These are phyloP conservation scores for Massarina eburnea DNA, from an alignment of 2,329 filamentous ascomycete genomes.

Conservation along the genomic window DNA sequence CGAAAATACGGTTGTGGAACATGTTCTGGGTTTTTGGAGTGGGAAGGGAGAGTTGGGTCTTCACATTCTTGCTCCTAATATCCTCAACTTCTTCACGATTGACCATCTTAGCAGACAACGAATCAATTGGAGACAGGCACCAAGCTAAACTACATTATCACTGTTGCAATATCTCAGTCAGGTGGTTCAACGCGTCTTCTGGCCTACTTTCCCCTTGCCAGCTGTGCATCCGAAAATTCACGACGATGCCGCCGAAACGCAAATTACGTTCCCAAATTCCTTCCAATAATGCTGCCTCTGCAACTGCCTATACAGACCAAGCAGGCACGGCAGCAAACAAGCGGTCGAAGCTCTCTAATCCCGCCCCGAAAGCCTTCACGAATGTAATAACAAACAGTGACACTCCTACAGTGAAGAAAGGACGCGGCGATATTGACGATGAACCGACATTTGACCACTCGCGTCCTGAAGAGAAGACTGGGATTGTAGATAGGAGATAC, in stretches of 20 bases:
- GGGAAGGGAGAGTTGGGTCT: not conserved
- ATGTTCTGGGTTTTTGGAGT: not conserved
- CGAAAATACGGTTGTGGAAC: not conserved
- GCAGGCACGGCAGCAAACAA: conserved; percentile 40
- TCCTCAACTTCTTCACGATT: not conserved
- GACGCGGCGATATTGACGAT: conserved; percentile 15
- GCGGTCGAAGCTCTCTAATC: conserved; percentile 37
- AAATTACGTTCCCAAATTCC: conserved; percentile 24
- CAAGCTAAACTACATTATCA: not conserved
- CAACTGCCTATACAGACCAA: conserved; percentile 37
- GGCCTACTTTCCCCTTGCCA: not conserved
- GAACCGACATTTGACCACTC: conserved; percentile 37
- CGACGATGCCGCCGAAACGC: conserved; percentile 38
- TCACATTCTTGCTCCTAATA: not conserved
- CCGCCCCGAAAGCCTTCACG: conserved; percentile 26
- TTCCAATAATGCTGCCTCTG: conserved; percentile 27
- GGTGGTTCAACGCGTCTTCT: not conserved
- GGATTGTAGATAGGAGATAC: conserved; percentile 60
- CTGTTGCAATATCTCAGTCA: not conserved
- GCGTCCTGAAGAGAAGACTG: conserved; percentile 40
- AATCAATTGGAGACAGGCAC: not conserved
- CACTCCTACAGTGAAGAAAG: conserved; percentile 11
- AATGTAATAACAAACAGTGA: conserved; percentile 3
- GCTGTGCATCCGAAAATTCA: not conserved
- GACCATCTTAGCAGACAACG: not conserved